Percentiles rank a stretch among this genome's conserved stretches.
Conservation (phyloP, 768 basidiomycete species). For the Fomitopsis serialis region DNA sequence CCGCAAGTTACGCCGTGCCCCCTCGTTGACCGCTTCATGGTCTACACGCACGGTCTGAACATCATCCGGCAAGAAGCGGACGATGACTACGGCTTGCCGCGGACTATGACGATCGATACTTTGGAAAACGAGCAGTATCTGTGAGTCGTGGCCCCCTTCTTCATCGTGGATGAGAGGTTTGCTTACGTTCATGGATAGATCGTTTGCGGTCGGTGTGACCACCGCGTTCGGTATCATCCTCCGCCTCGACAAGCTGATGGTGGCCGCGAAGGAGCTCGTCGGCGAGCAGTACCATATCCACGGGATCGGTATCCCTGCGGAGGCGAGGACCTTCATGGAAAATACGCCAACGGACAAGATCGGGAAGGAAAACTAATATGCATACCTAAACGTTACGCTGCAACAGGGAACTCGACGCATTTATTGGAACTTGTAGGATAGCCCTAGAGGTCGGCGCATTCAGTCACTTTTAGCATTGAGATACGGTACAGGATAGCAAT, state of each 20-base stretch:
- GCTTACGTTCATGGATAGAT: conserved; percentile 29
- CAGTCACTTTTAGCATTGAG: no score
- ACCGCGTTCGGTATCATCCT: conserved; percentile 65
- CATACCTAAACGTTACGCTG: no score
- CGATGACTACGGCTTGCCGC: conserved; percentile 70
- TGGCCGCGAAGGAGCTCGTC: conserved; percentile 80
- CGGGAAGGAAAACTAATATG: no score
- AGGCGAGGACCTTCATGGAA: neutral
- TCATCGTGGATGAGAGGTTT: no score
- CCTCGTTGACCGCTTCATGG: conserved; percentile 41
- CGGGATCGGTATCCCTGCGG: conserved; percentile 40
- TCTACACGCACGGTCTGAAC: conserved; percentile 51
- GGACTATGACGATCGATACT: conserved; percentile 65
- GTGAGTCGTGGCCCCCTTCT: conserved; percentile 34
- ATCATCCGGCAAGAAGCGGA: conserved; percentile 68
- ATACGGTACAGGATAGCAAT: no score
- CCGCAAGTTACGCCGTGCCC: conserved; percentile 87
- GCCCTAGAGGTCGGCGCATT: no score
- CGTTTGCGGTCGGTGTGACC: conserved; percentile 69
- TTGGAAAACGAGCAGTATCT: conserved; percentile 75
- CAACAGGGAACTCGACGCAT: no score
- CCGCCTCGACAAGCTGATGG: conserved; percentile 71
- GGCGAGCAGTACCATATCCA: conserved; percentile 87
- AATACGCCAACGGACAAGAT: neutral
- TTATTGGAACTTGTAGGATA: no score